Evolutionary conservation across 73 alveolate species (phyloP).

Genomic region (Paramecium bursaria): DNA sequence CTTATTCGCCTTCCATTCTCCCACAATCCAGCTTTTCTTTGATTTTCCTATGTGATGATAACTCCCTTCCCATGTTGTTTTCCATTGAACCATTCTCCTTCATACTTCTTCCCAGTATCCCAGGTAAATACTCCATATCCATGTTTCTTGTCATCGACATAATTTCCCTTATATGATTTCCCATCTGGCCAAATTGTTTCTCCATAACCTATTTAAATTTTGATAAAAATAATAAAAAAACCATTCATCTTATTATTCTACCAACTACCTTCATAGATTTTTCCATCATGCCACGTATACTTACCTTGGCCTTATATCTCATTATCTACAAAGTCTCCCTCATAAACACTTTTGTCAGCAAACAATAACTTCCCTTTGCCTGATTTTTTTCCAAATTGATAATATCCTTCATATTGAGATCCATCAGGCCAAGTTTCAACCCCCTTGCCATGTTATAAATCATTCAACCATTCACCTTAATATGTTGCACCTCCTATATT

Average conservation of each 20-base stretch:
- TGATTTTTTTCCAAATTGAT: constrained; percentile 74
- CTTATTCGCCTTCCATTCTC: constrained; percentile 35
- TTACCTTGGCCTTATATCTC: constrained; percentile 81
- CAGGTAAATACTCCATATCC: constrained; percentile 80
- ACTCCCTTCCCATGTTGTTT: constrained; percentile 83
- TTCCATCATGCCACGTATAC: constrained; percentile 78
- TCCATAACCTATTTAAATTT: constrained; percentile 52
- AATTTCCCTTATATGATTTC: constrained; percentile 74
- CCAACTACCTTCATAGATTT: constrained; percentile 78
- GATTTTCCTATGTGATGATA: background rate
- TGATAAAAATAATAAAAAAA: background rate
- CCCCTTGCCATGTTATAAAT: constrained; percentile 86
- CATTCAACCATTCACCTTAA: constrained; percentile 90
- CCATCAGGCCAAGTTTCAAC: constrained; percentile 86
- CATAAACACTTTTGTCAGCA: constrained; percentile 79
- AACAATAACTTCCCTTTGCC: constrained; percentile 80
- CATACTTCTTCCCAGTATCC: constrained; percentile 80
- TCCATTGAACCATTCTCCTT: constrained; percentile 81
- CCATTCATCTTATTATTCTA: constrained; percentile 79
- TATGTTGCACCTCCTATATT: constrained; percentile 80
- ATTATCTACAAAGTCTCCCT: constrained; percentile 78
- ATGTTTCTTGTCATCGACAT: constrained; percentile 75
- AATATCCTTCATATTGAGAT: constrained; percentile 79
- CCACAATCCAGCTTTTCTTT: constrained; percentile 24
- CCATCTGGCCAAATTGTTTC: constrained; percentile 82